Evolutionary conservation across 1,284 basidiomycete genomes (phyloP), one percentile per base, ranked within the genome.

Genomic region (Somion occarium): DNA sequence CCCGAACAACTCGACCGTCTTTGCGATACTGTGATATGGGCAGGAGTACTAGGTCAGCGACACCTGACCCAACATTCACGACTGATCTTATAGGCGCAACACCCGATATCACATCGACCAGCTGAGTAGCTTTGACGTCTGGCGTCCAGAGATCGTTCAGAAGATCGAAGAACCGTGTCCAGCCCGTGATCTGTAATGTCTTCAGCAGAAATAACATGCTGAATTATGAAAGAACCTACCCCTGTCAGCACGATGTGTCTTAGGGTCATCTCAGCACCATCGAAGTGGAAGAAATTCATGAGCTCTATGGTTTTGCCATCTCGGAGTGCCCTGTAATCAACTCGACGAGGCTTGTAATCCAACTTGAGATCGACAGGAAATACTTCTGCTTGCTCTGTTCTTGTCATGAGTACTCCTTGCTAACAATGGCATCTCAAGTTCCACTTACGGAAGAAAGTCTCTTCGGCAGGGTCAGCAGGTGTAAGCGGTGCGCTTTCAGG

Each of bases 281-380:
- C 96, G 61, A 99, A 99, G 69, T 98, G 95, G 85, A 99, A 99
- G 67, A 99, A 98, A 67, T 99, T 99, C 96, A 99, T 98, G 51
- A 99, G 72, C 66, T 99, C 97, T 55, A 97, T 96, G 0, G 93
- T 94, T 65, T 80, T 83, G 12, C 97, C 97, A 60, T 95, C 88
- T 15, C 87, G 80, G 46, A 98, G 73, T n/a, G 94, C 95, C 53
- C 83, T 74, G 67, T 98, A 97, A 68, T 99, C 93, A 22, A 99
- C 93, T 3, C 95, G 84, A 54, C 98, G 92, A 44, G 97, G 96
- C 69, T 99, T 99, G 70, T 99, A 99, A 66, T 99, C 96, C 7
- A 99, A 75, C 71, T 98, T 98, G 59, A 99, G 73, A 62, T 89
- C 86, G 20, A 92, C 78, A 0, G 96, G 92, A 64, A 95, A 90